phyloP scores from a whole-genome alignment of 2,329 filamentous ascomycete species.

The Talaromyces sp. region DNA sequence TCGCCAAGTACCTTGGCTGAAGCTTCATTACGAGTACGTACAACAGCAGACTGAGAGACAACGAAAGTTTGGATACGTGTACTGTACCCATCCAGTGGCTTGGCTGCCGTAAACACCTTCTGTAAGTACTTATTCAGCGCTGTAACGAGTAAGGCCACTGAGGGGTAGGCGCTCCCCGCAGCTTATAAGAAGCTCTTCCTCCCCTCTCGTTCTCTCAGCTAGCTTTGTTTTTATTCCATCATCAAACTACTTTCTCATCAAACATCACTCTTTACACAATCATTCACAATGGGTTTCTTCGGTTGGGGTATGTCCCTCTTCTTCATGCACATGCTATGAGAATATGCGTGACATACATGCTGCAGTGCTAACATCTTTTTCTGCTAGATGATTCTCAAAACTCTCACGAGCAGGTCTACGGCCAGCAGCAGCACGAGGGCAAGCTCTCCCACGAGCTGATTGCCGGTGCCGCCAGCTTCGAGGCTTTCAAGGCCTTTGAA shows the following conservation, averaged over 20 bases:
- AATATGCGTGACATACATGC: neutral
- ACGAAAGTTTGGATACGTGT: neutral
- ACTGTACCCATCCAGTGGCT: neutral
- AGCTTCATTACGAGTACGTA: neutral
- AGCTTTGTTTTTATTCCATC: neutral
- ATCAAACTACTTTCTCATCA: neutral
- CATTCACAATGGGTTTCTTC: slow-evolving; percentile 18
- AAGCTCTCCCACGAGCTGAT: slow-evolving; percentile 69
- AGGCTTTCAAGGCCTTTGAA: slow-evolving; percentile 76
- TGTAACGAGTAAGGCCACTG: neutral
- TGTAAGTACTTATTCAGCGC: neutral
- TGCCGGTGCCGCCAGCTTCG: slow-evolving; percentile 72
- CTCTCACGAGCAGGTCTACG: slow-evolving; percentile 55
- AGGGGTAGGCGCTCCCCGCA: slow-evolving; percentile 1
- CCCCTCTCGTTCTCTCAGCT: neutral
- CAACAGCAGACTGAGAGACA: neutral
- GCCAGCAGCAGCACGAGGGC: slow-evolving; percentile 52
- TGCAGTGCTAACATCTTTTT: neutral
- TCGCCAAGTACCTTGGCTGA: slow-evolving; percentile 3
- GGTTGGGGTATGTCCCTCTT: slow-evolving; percentile 12
- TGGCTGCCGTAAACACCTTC: neutral
- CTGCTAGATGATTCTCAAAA: slow-evolving; percentile 50
- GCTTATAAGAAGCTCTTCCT: slow-evolving; percentile 12
- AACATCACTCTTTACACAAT: neutral
- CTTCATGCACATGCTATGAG: neutral